Evolutionary conservation across 805 yeast genomes (phyloP).

Genomic region (Jamesozyma jinghongensis): DNA sequence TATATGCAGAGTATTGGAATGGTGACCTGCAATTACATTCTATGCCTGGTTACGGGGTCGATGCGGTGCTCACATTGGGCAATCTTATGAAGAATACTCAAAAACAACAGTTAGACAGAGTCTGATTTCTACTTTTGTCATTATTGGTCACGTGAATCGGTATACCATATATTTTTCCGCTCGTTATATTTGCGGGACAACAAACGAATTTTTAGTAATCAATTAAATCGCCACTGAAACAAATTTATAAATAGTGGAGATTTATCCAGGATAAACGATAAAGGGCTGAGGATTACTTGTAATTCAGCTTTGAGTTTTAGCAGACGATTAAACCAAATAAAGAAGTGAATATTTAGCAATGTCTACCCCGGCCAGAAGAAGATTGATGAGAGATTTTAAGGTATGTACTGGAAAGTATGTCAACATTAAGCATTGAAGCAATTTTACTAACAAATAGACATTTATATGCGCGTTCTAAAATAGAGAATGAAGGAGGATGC

Average conservation of each 20-base stretch:
- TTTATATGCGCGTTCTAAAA: background rate
- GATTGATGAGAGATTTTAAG: slow-evolving; percentile 97
- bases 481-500: slow-evolving; percentile 95
- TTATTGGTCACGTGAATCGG: too few species aligned
- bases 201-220: too few species aligned
- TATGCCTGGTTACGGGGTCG: slow-evolving; percentile 87
- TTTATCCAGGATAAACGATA: too few species aligned
- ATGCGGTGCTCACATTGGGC: slow-evolving; percentile 69
- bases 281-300: too few species aligned
- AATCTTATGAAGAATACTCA: slow-evolving; percentile 64
- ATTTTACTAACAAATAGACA: slow-evolving; percentile 2
- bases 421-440: slow-evolving; percentile 2
- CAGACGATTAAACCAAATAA: too few species aligned
- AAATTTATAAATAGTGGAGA: too few species aligned
- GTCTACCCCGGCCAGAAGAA: slow-evolving; percentile 98
- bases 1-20: slow-evolving; percentile 95
- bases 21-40: slow-evolving; percentile 79
- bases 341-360: slow-evolving; percentile 30
- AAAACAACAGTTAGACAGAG: slow-evolving; percentile 62
- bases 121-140: slow-evolving; percentile 19
- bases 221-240: too few species aligned
- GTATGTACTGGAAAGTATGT: slow-evolving; percentile 33
- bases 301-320: too few species aligned
- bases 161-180: background rate
- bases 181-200: too few species aligned